These are phyloP conservation scores for Arthrobotrys sinensis DNA, from an alignment of 2,329 filamentous ascomycete genomes.

Conservation along the genomic window DNA sequence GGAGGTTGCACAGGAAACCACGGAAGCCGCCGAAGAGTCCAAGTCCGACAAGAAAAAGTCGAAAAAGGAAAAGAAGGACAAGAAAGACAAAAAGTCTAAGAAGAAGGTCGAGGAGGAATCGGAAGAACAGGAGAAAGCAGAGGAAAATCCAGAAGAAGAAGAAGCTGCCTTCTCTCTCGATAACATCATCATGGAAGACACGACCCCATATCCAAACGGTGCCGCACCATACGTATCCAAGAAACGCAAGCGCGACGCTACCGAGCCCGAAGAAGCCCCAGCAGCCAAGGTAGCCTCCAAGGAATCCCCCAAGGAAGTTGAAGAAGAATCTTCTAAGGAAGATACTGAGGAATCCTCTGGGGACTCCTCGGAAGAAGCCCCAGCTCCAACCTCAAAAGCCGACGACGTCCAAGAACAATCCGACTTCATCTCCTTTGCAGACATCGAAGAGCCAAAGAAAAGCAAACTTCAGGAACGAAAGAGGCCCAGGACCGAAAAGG, in stretches of 20 bases:
- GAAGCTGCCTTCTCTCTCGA: conserved; percentile 1
- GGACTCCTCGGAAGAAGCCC: neutral
- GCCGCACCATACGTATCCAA: conserved; percentile 35
- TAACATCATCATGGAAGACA: conserved; percentile 48
- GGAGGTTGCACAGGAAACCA: conserved; percentile 11
- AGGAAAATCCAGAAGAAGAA: conserved; percentile 10
- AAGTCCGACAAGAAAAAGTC: conserved; percentile 54
- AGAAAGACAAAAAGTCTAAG: conserved; percentile 41
- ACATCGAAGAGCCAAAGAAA: conserved; percentile 21
- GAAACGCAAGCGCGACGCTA: conserved; percentile 47
- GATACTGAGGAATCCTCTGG: neutral
- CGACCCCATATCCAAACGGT: conserved; percentile 38
- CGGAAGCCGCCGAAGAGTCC: conserved; percentile 35
- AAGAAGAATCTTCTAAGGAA: too few relatives aligned
- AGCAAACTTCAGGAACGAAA: conserved; percentile 50
- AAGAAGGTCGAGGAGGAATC: conserved; percentile 5
- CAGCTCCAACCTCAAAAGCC: neutral
- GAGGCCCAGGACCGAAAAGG: conserved; percentile 52
- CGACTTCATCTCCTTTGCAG: conserved; percentile 54
- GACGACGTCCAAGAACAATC: conserved; percentile 32
- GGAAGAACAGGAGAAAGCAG: neutral
- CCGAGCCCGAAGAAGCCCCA: conserved; percentile 34
- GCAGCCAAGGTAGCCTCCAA: neutral
- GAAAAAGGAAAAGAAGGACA: conserved; percentile 62
- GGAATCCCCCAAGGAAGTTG: neutral